Conservation (phyloP, 2,329 filamentous ascomycete genomes). For the Orbilia javanica region DNA sequence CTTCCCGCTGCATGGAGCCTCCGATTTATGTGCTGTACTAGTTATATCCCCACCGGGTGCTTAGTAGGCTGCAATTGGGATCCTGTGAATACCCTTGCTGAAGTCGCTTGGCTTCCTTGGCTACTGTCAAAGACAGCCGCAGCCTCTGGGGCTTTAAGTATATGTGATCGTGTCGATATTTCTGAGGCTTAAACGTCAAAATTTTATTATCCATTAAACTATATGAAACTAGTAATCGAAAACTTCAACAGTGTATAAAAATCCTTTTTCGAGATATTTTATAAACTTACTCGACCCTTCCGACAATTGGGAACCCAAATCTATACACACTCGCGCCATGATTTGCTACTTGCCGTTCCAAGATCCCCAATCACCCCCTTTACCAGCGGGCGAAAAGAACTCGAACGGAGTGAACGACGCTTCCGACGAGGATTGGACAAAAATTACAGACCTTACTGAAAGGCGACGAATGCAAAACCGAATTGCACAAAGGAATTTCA, state of each 20-base stretch:
- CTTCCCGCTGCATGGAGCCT: not conserved
- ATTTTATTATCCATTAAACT: not conserved
- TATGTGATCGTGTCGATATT: not conserved
- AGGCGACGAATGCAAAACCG: constrained; percentile 93
- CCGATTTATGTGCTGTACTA: not conserved
- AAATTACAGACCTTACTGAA: constrained; percentile 96
- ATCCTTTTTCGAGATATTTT: too few species aligned
- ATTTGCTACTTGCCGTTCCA: constrained; percentile 3
- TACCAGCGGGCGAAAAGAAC: not conserved
- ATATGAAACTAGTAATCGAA: not conserved
- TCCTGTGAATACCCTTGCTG: not conserved
- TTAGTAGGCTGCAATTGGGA: not conserved
- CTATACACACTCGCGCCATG: not conserved
- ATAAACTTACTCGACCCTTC: too few species aligned
- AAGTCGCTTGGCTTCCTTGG: not conserved
- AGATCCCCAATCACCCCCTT: not conserved
- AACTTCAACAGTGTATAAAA: not conserved
- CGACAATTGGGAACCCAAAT: too few species aligned
- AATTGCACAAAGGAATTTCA: constrained; percentile 96
- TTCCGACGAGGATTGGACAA: constrained; percentile 96
- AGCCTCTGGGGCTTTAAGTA: constrained; percentile 4
- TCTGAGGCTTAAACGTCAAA: constrained; percentile 3
- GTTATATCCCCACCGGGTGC: not conserved
- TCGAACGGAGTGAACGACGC: not conserved
- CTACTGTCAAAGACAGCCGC: not conserved